Percentiles rank a stretch among this genome's conserved stretches.
These are phyloP conservation scores for Claviceps citrina DNA, from an alignment of 2,329 filamentous ascomycete species.

Conservation along the genomic window DNA sequence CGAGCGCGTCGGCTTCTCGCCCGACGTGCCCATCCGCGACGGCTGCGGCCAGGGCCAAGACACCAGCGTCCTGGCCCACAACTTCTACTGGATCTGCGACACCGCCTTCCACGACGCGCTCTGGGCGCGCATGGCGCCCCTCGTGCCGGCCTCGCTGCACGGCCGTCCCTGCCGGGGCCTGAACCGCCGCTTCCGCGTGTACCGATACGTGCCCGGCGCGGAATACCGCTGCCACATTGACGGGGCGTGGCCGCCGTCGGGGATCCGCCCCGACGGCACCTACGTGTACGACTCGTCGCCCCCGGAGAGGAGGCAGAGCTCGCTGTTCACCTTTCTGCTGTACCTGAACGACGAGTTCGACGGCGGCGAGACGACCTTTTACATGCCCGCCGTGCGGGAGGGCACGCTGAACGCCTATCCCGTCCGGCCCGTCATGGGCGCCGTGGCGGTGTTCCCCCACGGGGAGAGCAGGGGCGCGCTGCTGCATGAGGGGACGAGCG, in stretches of 20 bases:
- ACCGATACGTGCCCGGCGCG: constrained; percentile 56
- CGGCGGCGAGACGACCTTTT: constrained; percentile 57
- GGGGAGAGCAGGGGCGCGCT: constrained; percentile 50
- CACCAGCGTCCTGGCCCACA: constrained; percentile 51
- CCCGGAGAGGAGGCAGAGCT: constrained; percentile 42
- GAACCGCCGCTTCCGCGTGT: constrained; percentile 56
- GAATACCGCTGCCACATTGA: constrained; percentile 59
- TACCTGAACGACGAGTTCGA: constrained; percentile 60
- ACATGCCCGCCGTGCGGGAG: constrained; percentile 47
- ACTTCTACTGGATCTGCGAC: constrained; percentile 60
- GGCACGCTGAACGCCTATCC: constrained; percentile 55
- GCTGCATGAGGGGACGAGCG: constrained; percentile 56
- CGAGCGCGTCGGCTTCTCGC: constrained; percentile 49
- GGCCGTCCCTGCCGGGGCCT: constrained; percentile 46
- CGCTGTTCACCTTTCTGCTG: constrained; percentile 52
- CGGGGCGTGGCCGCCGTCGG: constrained; percentile 58
- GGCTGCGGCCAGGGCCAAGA: constrained; percentile 51
- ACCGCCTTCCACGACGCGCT: constrained; percentile 45
- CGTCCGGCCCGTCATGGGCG: constrained; percentile 52
- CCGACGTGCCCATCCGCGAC: constrained; percentile 52
- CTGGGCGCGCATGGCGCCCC: constrained; percentile 44
- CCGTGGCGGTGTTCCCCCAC: constrained; percentile 53
- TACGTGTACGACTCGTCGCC: constrained; percentile 57
- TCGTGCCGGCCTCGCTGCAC: constrained; percentile 38
- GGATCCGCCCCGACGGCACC: constrained; percentile 38